Evolutionary conservation across 345 rosid species (phyloP).

Genomic region (Syzygium oleosum): DNA sequence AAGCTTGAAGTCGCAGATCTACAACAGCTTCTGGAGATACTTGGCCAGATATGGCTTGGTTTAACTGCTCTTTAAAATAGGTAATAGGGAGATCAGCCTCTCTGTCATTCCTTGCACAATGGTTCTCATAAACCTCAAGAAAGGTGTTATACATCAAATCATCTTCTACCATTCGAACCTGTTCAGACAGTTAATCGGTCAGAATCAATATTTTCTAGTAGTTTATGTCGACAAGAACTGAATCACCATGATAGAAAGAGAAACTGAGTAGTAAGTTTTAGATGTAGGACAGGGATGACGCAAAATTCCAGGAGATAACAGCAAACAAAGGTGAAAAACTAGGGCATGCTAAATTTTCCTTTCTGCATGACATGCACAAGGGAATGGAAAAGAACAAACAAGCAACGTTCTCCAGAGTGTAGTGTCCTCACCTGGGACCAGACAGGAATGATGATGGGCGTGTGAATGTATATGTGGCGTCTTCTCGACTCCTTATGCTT

Average conservation of each 20-base stretch:
- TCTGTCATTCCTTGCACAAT: slow-evolving; percentile 85
- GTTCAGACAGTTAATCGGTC: background rate
- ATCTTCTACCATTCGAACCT: slow-evolving; percentile 99
- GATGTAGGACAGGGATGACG: background rate
- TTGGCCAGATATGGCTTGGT: slow-evolving; percentile 91
- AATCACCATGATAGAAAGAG: background rate
- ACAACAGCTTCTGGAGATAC: slow-evolving; percentile 76
- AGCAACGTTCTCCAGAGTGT: background rate
- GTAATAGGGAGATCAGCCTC: slow-evolving; percentile 91
- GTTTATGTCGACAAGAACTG: background rate
- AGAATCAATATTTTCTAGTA: background rate
- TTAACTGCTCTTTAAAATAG: slow-evolving; percentile 87
- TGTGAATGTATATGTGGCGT: slow-evolving; percentile 81
- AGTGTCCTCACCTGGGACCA: slow-evolving; percentile 83
- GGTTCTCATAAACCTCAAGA: slow-evolving; percentile 97
- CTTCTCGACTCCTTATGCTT: slow-evolving; percentile 95
- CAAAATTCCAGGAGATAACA: background rate
- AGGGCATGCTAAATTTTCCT: background rate
- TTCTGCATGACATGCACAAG: background rate
- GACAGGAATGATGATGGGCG: slow-evolving; percentile 97
- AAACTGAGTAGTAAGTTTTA: background rate
- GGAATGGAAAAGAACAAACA: background rate
- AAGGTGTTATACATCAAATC: slow-evolving; percentile 94
- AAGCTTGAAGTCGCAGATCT: slow-evolving; percentile 95
- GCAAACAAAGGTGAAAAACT: background rate